These are phyloP conservation scores for Melaleuca alternifolia DNA, from an alignment of 345 rosid genomes.

Conservation along the genomic window DNA sequence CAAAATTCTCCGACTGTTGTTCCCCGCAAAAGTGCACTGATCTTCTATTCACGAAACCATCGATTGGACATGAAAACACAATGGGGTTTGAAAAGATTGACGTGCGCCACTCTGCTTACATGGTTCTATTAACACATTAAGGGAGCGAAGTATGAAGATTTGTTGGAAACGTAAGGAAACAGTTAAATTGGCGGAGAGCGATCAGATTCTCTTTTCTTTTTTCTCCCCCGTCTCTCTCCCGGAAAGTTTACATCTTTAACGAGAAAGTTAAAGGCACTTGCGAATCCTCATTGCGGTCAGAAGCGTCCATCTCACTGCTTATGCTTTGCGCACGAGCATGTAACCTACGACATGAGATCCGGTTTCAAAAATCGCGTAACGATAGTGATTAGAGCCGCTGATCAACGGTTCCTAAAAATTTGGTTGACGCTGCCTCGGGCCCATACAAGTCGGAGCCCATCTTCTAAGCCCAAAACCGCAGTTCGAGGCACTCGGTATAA, in stretches of 20 bases:
- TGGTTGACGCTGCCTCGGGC: not conserved
- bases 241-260: not conserved
- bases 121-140: not conserved
- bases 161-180: not conserved
- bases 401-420: not conserved
- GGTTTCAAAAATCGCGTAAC: not conserved
- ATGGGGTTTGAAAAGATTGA: not conserved
- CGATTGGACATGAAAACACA: not conserved
- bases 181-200: not conserved
- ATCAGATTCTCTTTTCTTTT: not conserved
- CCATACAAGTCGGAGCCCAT: not conserved
- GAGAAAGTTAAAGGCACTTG: not conserved
- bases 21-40: not conserved
- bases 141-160: not conserved
- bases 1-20: not conserved
- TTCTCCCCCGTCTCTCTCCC: not conserved
- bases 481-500: not conserved
- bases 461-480: not conserved
- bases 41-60: not conserved
- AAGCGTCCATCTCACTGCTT: not conserved
- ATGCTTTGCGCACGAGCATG: not conserved
- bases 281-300: not conserved
- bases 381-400: not conserved
- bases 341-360: not conserved
- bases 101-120: not conserved